A percentile compares a stretch with the other conserved stretches of the same genome.
Evolutionary conservation across 768 basidiomycete species (phyloP).

Genomic region (Amanita rimosa): DNA sequence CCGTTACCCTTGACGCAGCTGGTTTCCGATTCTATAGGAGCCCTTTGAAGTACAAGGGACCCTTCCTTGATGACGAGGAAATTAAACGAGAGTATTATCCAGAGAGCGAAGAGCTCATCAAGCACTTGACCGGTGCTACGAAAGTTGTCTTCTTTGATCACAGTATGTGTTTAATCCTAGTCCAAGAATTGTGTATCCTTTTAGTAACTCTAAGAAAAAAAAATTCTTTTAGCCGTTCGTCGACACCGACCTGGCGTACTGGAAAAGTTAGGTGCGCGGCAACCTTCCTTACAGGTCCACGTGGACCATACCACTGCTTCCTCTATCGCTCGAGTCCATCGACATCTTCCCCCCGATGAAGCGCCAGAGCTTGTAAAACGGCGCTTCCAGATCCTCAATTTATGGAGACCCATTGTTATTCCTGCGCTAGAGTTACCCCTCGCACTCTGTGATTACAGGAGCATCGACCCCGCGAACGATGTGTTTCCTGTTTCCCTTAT

Average conservation of each 20-base stretch:
- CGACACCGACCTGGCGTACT: constrained; percentile 26
- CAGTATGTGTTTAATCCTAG: too few species aligned
- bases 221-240: constrained; percentile 25
- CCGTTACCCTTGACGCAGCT: constrained; percentile 31
- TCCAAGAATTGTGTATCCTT: too few species aligned
- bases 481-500: constrained; percentile 30
- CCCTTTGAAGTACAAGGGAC: constrained; percentile 23
- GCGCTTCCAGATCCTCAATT: constrained; percentile 48
- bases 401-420: constrained; percentile 45
- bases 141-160: constrained; percentile 47
- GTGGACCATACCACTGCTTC: constrained; percentile 40
- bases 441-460: constrained; percentile 38
- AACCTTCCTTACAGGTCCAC: constrained; percentile 35
- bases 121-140: constrained; percentile 48
- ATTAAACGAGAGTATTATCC: constrained; percentile 47
- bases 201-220: not conserved
- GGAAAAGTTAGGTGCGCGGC: constrained; percentile 28
- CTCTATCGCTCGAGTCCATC: constrained; percentile 33
- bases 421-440: constrained; percentile 40
- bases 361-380: constrained; percentile 30
- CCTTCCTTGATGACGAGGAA: constrained; percentile 35
- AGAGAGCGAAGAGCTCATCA: constrained; percentile 49
- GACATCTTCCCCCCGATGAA: constrained; percentile 38
- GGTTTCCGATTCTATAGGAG: constrained; percentile 35
- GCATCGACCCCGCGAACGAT: constrained; percentile 29